These are phyloP conservation scores for Orbilia ellipsospora DNA, from an alignment of 2,329 filamentous ascomycete species.

Conservation along the genomic window DNA sequence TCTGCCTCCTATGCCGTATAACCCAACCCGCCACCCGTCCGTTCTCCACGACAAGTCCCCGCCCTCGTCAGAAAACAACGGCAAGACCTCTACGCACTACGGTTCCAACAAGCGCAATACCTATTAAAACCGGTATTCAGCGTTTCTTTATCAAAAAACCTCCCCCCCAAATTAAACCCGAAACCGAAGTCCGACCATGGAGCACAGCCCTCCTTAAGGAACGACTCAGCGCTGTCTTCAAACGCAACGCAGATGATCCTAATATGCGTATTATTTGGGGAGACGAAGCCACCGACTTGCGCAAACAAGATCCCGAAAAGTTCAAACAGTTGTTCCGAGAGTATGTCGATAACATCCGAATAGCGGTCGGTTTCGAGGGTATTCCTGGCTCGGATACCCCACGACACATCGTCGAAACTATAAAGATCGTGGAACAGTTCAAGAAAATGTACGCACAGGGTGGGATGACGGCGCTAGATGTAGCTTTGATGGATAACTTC, in stretches of 20 bases:
- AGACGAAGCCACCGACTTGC: conserved; percentile 26
- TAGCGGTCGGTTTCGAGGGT: conserved; percentile 16
- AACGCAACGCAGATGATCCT: conserved; percentile 22
- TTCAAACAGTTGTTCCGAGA: conserved; percentile 46
- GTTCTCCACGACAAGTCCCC: conserved; percentile 19
- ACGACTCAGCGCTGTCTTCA: conserved; percentile 37
- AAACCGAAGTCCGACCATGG: conserved; percentile 37
- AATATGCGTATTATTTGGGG: conserved; percentile 45
- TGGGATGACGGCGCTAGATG: conserved; percentile 34
- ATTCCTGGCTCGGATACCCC: conserved; percentile 2
- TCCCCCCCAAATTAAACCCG: background rate
- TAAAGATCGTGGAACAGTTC: conserved; percentile 26
- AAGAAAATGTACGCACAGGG: conserved; percentile 46
- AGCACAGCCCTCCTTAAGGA: conserved; percentile 39
- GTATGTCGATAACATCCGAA: conserved; percentile 44
- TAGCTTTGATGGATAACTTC: conserved; percentile 51
- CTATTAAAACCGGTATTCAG: background rate
- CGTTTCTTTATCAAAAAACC: background rate
- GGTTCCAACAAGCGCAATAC: too few species aligned
- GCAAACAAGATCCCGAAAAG: conserved; percentile 30
- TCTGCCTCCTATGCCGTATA: conserved; percentile 44
- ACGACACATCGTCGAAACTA: background rate
- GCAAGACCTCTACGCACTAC: too few species aligned
- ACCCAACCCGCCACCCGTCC: conserved; percentile 15
- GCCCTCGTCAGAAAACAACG: conserved; percentile 13